A percentile compares a stretch with the other conserved stretches of the same genome.
These are phyloP conservation scores for Diversispora epigaea DNA, from an alignment of 192 early-diverging fungal species.

Conservation along the genomic window DNA sequence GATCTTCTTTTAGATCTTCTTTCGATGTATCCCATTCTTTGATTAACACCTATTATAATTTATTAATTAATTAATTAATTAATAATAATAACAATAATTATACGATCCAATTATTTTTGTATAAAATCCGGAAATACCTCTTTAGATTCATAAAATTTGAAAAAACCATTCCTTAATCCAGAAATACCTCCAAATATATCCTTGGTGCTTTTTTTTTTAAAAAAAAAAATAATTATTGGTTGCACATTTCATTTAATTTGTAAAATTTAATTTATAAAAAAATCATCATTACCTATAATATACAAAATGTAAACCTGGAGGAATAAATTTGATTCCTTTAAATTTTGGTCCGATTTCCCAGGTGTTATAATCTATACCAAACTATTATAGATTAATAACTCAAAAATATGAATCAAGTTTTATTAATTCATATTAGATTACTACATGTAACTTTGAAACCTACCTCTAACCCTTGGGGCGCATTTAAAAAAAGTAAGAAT, in stretches of 20 bases:
- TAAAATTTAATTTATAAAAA: too few species aligned
- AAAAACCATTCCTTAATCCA: slow-evolving; percentile 74
- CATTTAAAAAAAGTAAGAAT: slow-evolving; percentile 78
- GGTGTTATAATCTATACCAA: slow-evolving; percentile 88
- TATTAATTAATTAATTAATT: slow-evolving; percentile 32
- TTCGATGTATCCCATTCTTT: slow-evolving; percentile 73
- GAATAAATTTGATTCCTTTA: slow-evolving; percentile 90
- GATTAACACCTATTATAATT: slow-evolving; percentile 64
- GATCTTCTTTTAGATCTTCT: slow-evolving; percentile 64
- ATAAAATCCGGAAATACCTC: slow-evolving; percentile 49
- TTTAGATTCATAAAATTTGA: slow-evolving; percentile 61
- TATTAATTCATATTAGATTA: not conserved
- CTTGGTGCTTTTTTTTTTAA: slow-evolving; percentile 37
- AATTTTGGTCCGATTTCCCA: slow-evolving; percentile 92
- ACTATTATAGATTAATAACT: not conserved
- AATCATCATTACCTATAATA: slow-evolving; percentile 55
- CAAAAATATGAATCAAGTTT: not conserved
- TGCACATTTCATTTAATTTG: not conserved
- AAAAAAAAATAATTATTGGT: slow-evolving; percentile 1
- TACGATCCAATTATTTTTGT: not conserved
- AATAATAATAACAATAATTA: not conserved
- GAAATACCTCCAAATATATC: slow-evolving; percentile 43
- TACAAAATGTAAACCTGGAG: slow-evolving; percentile 91
- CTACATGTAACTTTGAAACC: not conserved
- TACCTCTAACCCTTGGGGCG: slow-evolving; percentile 63